Conservation (phyloP, 2,329 filamentous ascomycete species). For the Aspergillus sojae region DNA sequence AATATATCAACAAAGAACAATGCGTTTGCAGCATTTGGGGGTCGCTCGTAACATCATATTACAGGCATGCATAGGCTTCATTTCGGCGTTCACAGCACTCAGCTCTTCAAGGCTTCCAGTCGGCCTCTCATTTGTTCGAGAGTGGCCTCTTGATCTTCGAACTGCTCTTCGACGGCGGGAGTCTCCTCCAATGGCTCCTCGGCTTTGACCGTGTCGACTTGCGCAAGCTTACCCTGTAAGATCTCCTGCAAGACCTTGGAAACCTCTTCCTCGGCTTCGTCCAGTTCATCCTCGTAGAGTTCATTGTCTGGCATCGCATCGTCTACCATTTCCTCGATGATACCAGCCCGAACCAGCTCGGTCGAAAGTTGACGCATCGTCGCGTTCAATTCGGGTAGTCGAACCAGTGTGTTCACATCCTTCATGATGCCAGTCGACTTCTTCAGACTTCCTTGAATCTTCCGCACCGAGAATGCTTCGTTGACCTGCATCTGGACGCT, state of each 20-base stretch:
- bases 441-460: slow-evolving; percentile 90
- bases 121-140: slow-evolving; percentile 92
- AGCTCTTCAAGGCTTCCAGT: slow-evolving; percentile 89
- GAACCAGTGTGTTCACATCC: slow-evolving; percentile 85
- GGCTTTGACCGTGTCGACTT: slow-evolving; percentile 62
- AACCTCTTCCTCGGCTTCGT: slow-evolving; percentile 80
- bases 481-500: slow-evolving; percentile 97
- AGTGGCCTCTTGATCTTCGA: slow-evolving; percentile 85
- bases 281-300: slow-evolving; percentile 69
- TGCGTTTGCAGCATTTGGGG: background rate
- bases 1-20: slow-evolving; percentile 8
- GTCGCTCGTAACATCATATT: slow-evolving; percentile 6
- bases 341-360: slow-evolving; percentile 90
- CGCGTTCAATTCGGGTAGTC: slow-evolving; percentile 79
- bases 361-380: slow-evolving; percentile 87
- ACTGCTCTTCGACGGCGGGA: slow-evolving; percentile 66
- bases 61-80: background rate
- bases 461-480: slow-evolving; percentile 91
- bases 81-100: slow-evolving; percentile 25
- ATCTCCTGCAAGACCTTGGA: slow-evolving; percentile 93
- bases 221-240: slow-evolving; percentile 76
- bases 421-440: slow-evolving; percentile 93
- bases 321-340: slow-evolving; percentile 96
- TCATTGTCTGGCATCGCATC: slow-evolving; percentile 79
- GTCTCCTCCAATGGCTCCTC: slow-evolving; percentile 55